Evolutionary conservation across 441 rosid species (phyloP).

Genomic region (Gossypium aridum): DNA sequence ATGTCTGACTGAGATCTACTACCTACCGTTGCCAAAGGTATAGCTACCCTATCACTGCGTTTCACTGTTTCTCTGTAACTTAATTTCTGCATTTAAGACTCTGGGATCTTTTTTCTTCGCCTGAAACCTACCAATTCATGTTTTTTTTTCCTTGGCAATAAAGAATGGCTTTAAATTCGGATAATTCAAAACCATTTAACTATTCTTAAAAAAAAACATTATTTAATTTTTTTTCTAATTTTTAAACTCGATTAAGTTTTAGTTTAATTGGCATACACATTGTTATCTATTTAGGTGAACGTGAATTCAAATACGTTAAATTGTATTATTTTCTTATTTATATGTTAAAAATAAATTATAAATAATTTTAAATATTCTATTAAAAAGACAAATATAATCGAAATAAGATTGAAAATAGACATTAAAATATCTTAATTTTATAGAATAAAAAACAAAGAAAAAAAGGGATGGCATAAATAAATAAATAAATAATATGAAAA

Average conservation of each 20-base stretch:
- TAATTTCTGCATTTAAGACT: not conserved
- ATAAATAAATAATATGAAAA: not conserved
- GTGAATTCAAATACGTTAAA: accelerated
- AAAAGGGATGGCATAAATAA: not conserved
- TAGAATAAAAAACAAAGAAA: no score
- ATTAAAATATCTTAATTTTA: no score
- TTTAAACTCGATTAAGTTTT: no score
- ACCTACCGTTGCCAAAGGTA: no score
- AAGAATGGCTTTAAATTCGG: not conserved
- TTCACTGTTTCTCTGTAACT: not conserved
- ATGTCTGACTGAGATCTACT: no score
- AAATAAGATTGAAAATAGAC: not conserved
- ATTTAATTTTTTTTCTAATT: no score
- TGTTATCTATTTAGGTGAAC: accelerated
- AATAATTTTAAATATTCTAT: no score
- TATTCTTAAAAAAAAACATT: no score
- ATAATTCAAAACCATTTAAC: no score
- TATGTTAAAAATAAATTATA: accelerated
- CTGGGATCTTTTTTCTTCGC: not conserved
- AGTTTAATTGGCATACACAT: accelerated
- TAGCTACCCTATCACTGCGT: not conserved
- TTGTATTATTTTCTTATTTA: accelerated
- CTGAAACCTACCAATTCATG: not conserved
- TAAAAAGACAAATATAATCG: no score
- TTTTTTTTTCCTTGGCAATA: not conserved